phyloP scores from a whole-genome alignment of 139 green algal genomes.

The Coccomyxa sp. region DNA sequence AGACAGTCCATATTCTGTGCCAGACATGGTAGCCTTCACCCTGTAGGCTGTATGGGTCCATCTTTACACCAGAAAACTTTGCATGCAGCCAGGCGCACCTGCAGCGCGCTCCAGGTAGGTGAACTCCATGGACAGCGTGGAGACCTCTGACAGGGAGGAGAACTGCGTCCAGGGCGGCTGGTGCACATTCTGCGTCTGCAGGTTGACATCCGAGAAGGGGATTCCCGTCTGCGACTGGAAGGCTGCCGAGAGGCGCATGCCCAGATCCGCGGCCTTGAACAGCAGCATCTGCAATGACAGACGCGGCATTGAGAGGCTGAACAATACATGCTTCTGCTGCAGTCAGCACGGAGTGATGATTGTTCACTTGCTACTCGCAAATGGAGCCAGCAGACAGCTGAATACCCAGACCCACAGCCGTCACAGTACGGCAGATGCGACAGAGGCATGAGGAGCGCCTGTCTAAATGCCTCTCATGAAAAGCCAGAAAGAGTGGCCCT shows the following conservation, averaged over 20 bases:
- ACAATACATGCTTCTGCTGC: too few species aligned
- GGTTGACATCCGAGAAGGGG: conserved; percentile 53
- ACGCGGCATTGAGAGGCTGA: too few species aligned
- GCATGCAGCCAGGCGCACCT: too few species aligned
- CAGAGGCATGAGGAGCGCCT: neutral
- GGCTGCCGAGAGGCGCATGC: conserved; percentile 32
- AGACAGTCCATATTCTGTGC: too few species aligned
- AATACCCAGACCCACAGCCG: too few species aligned
- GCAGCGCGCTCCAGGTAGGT: conserved; percentile 34
- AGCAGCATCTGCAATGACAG: conserved; percentile 20
- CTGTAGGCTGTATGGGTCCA: too few species aligned
- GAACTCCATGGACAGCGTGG: conserved; percentile 80
- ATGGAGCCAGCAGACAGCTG: too few species aligned
- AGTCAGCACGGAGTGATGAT: too few species aligned
- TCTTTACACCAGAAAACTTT: too few species aligned
- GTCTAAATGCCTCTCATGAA: neutral
- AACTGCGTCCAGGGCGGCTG: conserved; percentile 24
- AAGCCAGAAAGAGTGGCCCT: neutral
- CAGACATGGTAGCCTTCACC: too few species aligned
- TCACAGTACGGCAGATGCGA: too few species aligned
- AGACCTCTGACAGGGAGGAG: conserved; percentile 66
- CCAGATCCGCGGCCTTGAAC: conserved; percentile 33
- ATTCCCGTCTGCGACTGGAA: conserved; percentile 42
- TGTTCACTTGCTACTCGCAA: too few species aligned
- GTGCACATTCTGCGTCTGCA: conserved; percentile 18